phyloP scores from a whole-genome alignment of 352 stramenopile genomes.

The Pythium rishiriense region DNA sequence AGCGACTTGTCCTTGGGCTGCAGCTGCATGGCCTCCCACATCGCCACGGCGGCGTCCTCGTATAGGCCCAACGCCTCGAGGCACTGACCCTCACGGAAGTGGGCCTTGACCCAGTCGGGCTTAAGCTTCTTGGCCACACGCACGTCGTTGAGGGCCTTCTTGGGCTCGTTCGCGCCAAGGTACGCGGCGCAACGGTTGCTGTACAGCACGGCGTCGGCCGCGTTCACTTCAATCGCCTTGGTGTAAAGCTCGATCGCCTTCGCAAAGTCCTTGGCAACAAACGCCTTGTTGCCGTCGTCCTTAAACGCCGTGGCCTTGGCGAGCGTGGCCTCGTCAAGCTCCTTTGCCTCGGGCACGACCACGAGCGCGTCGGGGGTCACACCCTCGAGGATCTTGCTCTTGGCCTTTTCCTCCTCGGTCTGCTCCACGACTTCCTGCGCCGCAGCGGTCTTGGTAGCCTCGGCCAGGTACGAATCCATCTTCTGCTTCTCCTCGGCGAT shows the following conservation, averaged over 20 bases:
- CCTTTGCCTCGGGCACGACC: constrained; percentile 41
- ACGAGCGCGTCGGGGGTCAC: constrained; percentile 50
- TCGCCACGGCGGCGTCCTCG: constrained; percentile 70
- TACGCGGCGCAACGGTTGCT: constrained; percentile 82
- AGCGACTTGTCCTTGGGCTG: constrained; percentile 70
- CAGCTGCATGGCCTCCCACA: constrained; percentile 77
- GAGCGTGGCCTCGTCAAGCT: constrained; percentile 39
- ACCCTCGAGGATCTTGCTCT: constrained; percentile 35
- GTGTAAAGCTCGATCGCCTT: constrained; percentile 59
- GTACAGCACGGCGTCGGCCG: constrained; percentile 64
- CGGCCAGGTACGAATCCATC: constrained; percentile 56
- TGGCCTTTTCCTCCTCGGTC: constrained; percentile 43
- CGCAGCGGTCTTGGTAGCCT: constrained; percentile 45
- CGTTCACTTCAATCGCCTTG: constrained; percentile 58
- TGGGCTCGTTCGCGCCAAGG: constrained; percentile 52
- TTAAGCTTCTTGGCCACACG: constrained; percentile 81
- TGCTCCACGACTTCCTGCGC: constrained; percentile 34
- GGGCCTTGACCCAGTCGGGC: constrained; percentile 79
- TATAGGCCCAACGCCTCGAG: constrained; percentile 70
- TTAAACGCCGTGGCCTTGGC: constrained; percentile 53
- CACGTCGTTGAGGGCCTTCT: constrained; percentile 74
- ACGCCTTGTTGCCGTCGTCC: constrained; percentile 71
- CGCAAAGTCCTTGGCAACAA: constrained; percentile 62
- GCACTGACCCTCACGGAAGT: constrained; percentile 85
- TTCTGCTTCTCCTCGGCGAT: constrained; percentile 66